Base-by-base conservation (phyloP, 768 basidiomycete species). In the Polyporus arcularius region DNA sequence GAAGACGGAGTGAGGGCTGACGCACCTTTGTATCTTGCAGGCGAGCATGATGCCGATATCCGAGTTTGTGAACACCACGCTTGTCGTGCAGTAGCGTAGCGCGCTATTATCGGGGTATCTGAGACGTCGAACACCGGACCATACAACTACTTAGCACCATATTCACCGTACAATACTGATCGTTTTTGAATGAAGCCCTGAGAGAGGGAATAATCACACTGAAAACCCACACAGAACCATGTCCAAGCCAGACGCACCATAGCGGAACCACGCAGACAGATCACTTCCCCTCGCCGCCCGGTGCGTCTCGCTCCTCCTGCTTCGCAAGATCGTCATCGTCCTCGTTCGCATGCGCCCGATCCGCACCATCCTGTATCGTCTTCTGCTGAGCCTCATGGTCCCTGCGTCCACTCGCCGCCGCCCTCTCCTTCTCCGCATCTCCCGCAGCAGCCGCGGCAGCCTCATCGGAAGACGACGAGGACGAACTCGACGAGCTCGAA, bases 281-380 rank as follows among this genome's bases (percentile, higher is more conserved):
- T 35, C 35, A 35, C 35, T 10, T 18, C 15, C 42, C 14, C 15
- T 8, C 16, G n/a, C n/a, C 16, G n/a, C 8, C 43, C 43, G 14
- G 16, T 28, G 9, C 52, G 31, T 51, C 41, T 26, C 45, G 40
- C 54, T 65, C 61, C 55, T 69, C 68, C 32, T 55, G 53, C 46
- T 56, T 57, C 41, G 68, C 68, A 42, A 43, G 53, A 14, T 43
- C 26, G 31, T 69, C 68, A n/a, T 64, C 39, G 26, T 69, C 68
- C 16, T 59, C n/a, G 30, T 69, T 69, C 4, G 67, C 67, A 46
- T 57, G 55, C 43, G 67, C 67, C 1, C 67, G 54, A 38, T 63
- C 60, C 21, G 61, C 67, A 31, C 66, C 67, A 30, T 68, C 67
- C 47, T 60, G 49, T 28, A 67, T 16, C n/a, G 54, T 62, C 28